These are phyloP conservation scores for Cercospora berteroae DNA, from an alignment of 2,329 filamentous ascomycete species.

Conservation along the genomic window DNA sequence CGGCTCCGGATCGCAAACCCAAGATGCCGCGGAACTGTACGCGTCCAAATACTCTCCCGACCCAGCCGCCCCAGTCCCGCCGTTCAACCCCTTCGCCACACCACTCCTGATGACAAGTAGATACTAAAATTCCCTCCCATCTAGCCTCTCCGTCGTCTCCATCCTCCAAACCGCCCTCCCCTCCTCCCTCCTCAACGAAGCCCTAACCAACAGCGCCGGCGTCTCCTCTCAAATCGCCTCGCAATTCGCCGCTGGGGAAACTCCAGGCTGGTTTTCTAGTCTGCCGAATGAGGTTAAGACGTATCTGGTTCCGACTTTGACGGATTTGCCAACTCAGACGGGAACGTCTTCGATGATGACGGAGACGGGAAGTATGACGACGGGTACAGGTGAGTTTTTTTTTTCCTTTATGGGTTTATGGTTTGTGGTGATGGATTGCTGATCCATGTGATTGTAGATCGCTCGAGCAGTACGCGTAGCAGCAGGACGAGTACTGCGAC, in stretches of 20 bases:
- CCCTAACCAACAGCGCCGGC: slow-evolving; percentile 43
- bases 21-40: slow-evolving; percentile 1
- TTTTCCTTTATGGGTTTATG: neutral
- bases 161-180: slow-evolving; percentile 49
- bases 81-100: no score
- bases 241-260: slow-evolving; percentile 44
- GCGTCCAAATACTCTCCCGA: no score
- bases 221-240: slow-evolving; percentile 45
- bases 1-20: neutral
- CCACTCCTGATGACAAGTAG: no score
- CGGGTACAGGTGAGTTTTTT: slow-evolving; percentile 39
- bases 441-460: neutral
- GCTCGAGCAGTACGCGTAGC: neutral
- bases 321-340: neutral
- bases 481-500: slow-evolving; percentile 41
- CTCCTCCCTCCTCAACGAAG: slow-evolving; percentile 40
- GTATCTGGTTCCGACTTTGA: slow-evolving; percentile 38
- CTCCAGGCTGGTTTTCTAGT: slow-evolving; percentile 47
- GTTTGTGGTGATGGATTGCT: neutral
- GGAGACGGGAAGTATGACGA: slow-evolving; percentile 15
- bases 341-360: neutral
- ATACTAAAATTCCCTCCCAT: no score
- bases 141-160: slow-evolving; percentile 42
- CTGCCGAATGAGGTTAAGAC: slow-evolving; percentile 48
- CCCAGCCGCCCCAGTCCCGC: no score